These are phyloP conservation scores for Massospora cicadina DNA, from an alignment of 371 early-diverging fungal species.

Conservation along the genomic window DNA sequence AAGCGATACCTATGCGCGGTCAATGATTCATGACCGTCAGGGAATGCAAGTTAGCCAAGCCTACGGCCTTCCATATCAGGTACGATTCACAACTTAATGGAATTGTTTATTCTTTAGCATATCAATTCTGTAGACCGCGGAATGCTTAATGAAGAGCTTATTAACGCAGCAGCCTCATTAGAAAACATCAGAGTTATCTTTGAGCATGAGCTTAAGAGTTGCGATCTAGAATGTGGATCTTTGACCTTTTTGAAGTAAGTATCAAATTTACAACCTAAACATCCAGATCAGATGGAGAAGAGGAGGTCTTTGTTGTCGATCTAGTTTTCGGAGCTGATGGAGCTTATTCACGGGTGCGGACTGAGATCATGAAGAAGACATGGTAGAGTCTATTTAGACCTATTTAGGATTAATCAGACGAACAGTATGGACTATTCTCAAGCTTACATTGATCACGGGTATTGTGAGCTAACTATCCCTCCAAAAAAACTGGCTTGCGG, in stretches of 20 bases:
- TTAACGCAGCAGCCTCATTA: slow-evolving; percentile 43
- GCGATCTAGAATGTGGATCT: slow-evolving; percentile 38
- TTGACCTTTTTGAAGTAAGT: neutral
- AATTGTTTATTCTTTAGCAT: slow-evolving; percentile 25
- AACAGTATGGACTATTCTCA: slow-evolving; percentile 65
- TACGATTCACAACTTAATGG: neutral
- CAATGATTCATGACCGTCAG: slow-evolving; percentile 73
- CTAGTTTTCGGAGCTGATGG: slow-evolving; percentile 93
- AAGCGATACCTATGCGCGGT: slow-evolving; percentile 80
- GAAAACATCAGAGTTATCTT: slow-evolving; percentile 48
- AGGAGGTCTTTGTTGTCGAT: slow-evolving; percentile 21
- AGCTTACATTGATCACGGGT: slow-evolving; percentile 76
- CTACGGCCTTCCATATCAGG: slow-evolving; percentile 28
- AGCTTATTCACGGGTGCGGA: slow-evolving; percentile 63
- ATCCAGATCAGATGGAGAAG: slow-evolving; percentile 18
- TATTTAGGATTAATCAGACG: neutral
- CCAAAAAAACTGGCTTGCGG: slow-evolving; percentile 28
- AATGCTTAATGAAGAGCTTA: slow-evolving; percentile 55
- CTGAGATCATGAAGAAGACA: slow-evolving; percentile 48
- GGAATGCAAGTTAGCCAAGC: slow-evolving; percentile 59
- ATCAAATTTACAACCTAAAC: slow-evolving; percentile 11
- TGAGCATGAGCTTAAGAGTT: slow-evolving; percentile 30
- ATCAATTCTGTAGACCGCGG: slow-evolving; percentile 90
- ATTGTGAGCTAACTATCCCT: slow-evolving; percentile 73
- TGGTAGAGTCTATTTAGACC: slow-evolving; percentile 20